These are phyloP conservation scores for Stramenopiles sp. DNA, from an alignment of 352 stramenopile species.

Conservation along the genomic window DNA sequence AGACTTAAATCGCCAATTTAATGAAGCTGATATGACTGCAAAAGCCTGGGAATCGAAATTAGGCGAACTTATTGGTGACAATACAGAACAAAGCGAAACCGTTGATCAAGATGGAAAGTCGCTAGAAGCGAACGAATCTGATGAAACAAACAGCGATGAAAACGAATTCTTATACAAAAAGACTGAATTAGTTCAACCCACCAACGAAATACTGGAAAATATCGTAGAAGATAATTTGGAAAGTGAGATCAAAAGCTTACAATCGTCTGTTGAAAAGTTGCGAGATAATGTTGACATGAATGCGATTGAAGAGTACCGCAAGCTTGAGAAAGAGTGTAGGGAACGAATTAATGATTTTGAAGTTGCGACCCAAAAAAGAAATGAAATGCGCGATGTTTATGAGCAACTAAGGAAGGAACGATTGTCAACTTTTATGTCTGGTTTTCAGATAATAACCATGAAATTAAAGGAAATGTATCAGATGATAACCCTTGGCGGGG, in stretches of 20 bases:
- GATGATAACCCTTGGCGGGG: slow-evolving; percentile 75
- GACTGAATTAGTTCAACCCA: not conserved
- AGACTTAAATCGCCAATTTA: not conserved
- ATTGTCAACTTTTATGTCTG: slow-evolving; percentile 96
- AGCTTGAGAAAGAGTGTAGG: slow-evolving; percentile 82
- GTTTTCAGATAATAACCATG: slow-evolving; percentile 91
- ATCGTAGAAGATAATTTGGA: slow-evolving; percentile 8
- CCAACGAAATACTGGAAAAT: not conserved
- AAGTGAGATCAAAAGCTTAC: slow-evolving; percentile 20
- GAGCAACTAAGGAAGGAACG: slow-evolving; percentile 86
- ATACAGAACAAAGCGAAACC: slow-evolving; percentile 18
- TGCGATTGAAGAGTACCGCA: slow-evolving; percentile 58
- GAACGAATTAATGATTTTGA: slow-evolving; percentile 76
- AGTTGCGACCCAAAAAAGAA: slow-evolving; percentile 65
- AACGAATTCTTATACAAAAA: slow-evolving; percentile 16
- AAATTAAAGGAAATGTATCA: slow-evolving; percentile 99
- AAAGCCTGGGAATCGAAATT: not conserved
- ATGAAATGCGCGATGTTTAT: slow-evolving; percentile 72
- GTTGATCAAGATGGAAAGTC: slow-evolving; percentile 22
- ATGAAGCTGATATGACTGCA: not conserved
- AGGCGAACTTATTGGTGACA: slow-evolving; percentile 28
- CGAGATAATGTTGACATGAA: slow-evolving; percentile 53
- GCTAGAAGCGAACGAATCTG: not conserved
- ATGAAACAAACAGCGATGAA: slow-evolving; percentile 21
- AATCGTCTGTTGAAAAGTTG: slow-evolving; percentile 28